A percentile compares a stretch with the other conserved stretches of the same genome.
Conservation (phyloP, 768 basidiomycete genomes). For the Lactarius evosmus region DNA sequence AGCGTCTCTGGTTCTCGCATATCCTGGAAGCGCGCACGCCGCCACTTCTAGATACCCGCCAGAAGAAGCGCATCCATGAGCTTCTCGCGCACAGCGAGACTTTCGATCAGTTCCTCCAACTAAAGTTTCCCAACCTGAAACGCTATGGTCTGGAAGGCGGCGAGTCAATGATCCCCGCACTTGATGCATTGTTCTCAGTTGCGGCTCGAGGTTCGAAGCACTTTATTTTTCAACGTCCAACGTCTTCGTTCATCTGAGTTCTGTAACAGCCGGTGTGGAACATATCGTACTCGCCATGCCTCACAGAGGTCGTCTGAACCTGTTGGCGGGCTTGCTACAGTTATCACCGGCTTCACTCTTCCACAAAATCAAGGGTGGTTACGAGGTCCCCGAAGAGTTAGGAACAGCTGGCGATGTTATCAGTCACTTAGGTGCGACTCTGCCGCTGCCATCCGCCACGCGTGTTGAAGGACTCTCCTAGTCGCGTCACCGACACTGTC, state of each 20-base stretch:
- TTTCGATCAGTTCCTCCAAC: slow-evolving; percentile 80
- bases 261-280: slow-evolving; percentile 52
- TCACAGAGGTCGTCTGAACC: slow-evolving; percentile 82
- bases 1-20: slow-evolving; percentile 86
- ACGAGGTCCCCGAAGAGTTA: slow-evolving; percentile 62
- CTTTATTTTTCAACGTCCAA: neutral
- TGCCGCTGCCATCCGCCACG: slow-evolving; percentile 1
- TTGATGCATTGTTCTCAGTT: slow-evolving; percentile 69
- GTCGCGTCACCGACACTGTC: slow-evolving; percentile 62
- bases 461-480: slow-evolving; percentile 28
- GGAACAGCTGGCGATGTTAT: slow-evolving; percentile 81
- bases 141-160: slow-evolving; percentile 89
- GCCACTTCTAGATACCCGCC: slow-evolving; percentile 33
- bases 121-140: slow-evolving; percentile 86
- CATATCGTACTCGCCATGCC: slow-evolving; percentile 83
- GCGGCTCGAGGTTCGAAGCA: slow-evolving; percentile 52
- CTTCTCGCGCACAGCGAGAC: slow-evolving; percentile 75
- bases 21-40: slow-evolving; percentile 64
- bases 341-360: slow-evolving; percentile 69
- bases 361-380: slow-evolving; percentile 82
- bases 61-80: slow-evolving; percentile 58
- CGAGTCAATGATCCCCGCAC: slow-evolving; percentile 89
- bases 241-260: neutral
- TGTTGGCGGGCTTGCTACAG: slow-evolving; percentile 74
- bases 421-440: slow-evolving; percentile 66